Conservation (phyloP, 1,139 yeast species). For the Hansenula sp. region DNA sequence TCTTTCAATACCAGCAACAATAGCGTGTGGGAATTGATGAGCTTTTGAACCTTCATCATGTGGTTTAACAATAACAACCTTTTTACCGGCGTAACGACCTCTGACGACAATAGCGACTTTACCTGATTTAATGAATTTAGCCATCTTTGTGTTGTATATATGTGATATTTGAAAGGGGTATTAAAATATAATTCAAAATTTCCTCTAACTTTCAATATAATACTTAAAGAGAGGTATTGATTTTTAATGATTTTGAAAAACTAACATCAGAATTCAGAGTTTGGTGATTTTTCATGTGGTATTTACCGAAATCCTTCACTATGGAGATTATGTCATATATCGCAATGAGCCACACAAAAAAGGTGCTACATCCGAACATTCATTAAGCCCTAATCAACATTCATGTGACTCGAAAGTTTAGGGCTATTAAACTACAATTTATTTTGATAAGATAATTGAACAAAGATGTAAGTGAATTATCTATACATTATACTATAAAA, state of each 20-base stretch:
- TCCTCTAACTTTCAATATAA: neutral
- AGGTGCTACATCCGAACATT: neutral
- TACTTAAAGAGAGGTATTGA: neutral
- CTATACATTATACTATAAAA: no score
- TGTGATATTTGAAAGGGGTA: neutral
- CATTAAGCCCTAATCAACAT: neutral
- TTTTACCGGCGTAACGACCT: conserved; percentile 99
- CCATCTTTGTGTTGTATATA: conserved; percentile 48
- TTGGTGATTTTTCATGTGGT: neutral
- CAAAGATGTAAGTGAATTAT: no score
- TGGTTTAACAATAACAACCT: conserved; percentile 98
- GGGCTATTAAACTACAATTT: no score
- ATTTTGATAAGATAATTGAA: no score
- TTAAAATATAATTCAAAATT: neutral
- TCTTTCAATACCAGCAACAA: conserved; percentile 99
- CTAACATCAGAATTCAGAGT: neutral
- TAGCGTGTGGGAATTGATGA: conserved; percentile 99
- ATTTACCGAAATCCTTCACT: neutral
- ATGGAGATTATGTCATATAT: neutral
- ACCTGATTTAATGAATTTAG: conserved; percentile 99
- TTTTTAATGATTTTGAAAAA: neutral
- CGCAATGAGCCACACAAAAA: neutral
- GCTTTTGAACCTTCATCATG: conserved; percentile 98
- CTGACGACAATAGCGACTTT: conserved; percentile 99
- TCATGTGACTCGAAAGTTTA: no score